Evolutionary conservation across 2,329 filamentous ascomycete species (phyloP), one percentile per base, ranked within the genome.

Genomic region (Thielaviopsis punctulata): DNA sequence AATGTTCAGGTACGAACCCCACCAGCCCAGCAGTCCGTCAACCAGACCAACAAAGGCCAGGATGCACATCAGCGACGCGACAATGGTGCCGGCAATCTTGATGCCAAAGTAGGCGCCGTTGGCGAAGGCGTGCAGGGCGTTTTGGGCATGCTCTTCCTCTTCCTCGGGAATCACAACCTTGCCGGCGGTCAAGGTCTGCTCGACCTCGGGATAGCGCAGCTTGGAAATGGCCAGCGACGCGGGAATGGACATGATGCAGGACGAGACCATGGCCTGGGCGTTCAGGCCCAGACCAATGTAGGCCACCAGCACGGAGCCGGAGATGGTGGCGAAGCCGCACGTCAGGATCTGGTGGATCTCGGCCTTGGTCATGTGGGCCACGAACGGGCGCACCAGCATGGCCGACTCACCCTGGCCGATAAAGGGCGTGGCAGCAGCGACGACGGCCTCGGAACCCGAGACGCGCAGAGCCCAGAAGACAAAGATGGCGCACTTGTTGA

Each of bases 241-340:
- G 0, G 89, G 89, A 57, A 95, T 95, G 60, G 84, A 89, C 89
- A 95, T 95, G 64, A 95, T 88, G 63, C 88, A 95, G 7, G 85
- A 89, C 2, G 86, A 94, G 24, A 95, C 83, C 46, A 95, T 73
- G 2, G 86, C 88, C 64, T 93, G 84, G 1, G 85, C 73, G 64
- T 88, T 92, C 52, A 95, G 73, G 41, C 88, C 88, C 60, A 95
- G 79, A 24, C 73, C 71, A 57, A 95, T 89, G 66, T 94, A 95
- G 13, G 84, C 85, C 24, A 92, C 82, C 36, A 95, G 71, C 12
- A 93, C 86, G 60, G 82, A 87, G 56, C 89, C 89, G 12, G 88
- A 85, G 60, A 95, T 95, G 46, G 89, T 95, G 22, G 89, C 88
- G 60, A 93, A 94, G 56, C 88, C 89, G 58, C 84, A 93, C 51